Percentiles rank a stretch among this genome's conserved stretches.
Evolutionary conservation across 2,329 filamentous ascomycete genomes (phyloP).

Genomic region (Hypoxylon sp.): DNA sequence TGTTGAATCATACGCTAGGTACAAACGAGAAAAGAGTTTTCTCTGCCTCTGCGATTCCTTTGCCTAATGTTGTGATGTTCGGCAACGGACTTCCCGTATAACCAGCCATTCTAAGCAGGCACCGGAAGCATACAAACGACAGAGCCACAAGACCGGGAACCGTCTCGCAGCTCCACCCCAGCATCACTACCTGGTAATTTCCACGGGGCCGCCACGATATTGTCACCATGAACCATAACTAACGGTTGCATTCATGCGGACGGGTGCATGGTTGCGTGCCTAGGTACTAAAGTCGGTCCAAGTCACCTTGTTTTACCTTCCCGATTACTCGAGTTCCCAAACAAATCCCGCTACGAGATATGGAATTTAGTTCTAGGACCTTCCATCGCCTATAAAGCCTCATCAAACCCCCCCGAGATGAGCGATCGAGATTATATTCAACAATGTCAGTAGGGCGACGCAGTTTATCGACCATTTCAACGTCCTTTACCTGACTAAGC

Average conservation of each 20-base stretch:
- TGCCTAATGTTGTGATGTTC: neutral
- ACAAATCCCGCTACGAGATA: neutral
- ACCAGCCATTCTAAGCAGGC: neutral
- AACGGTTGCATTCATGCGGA: slow-evolving; percentile 24
- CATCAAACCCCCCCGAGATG: neutral
- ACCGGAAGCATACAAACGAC: slow-evolving; percentile 41
- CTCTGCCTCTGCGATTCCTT: neutral
- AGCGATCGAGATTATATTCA: slow-evolving; percentile 12
- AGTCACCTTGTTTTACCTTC: neutral
- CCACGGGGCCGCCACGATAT: neutral
- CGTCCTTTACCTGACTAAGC: neutral
- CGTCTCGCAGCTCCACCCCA: slow-evolving; percentile 24
- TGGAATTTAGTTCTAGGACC: neutral
- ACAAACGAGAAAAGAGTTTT: neutral
- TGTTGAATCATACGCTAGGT: neutral
- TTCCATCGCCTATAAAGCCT: neutral
- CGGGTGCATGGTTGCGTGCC: neutral
- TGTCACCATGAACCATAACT: neutral
- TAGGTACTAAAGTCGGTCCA: neutral
- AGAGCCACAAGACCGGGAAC: slow-evolving; percentile 11
- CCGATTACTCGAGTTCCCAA: neutral
- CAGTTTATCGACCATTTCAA: neutral
- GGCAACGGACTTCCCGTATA: slow-evolving; percentile 6
- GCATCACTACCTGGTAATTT: slow-evolving; percentile 20
- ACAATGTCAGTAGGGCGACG: neutral